Percentiles rank a stretch among this genome's conserved stretches.
Conservation (phyloP, 2,329 filamentous ascomycete species). For the Hypoxylon sp. region DNA sequence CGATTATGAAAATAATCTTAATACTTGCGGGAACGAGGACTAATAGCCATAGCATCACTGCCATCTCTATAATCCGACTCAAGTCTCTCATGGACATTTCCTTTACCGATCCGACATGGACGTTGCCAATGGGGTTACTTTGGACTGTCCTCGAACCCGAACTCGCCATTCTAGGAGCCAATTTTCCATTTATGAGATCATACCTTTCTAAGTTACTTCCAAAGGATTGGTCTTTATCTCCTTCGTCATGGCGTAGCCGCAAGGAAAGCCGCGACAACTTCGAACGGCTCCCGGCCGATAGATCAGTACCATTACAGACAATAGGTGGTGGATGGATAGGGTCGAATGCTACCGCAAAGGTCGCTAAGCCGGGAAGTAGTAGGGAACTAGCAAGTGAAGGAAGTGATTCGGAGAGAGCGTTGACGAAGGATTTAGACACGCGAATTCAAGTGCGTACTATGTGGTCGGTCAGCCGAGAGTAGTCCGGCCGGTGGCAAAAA, state of each 20-base stretch:
- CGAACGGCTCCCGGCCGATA: slow-evolving; percentile 10
- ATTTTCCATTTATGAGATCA: slow-evolving; percentile 14
- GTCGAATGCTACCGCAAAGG: not conserved
- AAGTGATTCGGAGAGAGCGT: not conserved
- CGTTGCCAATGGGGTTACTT: slow-evolving; percentile 12
- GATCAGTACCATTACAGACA: slow-evolving; percentile 13
- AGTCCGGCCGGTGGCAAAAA: not conserved
- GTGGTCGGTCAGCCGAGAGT: slow-evolving; percentile 8
- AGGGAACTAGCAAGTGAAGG: not conserved
- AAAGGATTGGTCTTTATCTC: slow-evolving; percentile 9
- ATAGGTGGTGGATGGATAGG: slow-evolving; percentile 15
- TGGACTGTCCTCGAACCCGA: slow-evolving; percentile 20
- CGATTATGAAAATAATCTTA: not conserved
- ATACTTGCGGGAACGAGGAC: not conserved
- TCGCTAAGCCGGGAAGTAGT: not conserved
- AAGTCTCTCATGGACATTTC: slow-evolving; percentile 17
- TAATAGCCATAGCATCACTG: slow-evolving; percentile 14
- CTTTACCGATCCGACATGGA: slow-evolving; percentile 17
- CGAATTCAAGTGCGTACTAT: slow-evolving; percentile 2
- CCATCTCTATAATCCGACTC: slow-evolving; percentile 17
- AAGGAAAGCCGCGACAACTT: slow-evolving; percentile 14
- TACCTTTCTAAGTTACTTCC: slow-evolving; percentile 16
- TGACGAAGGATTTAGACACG: not conserved
- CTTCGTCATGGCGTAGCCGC: slow-evolving; percentile 11
- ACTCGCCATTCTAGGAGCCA: slow-evolving; percentile 8